Evolutionary conservation across 139 green algal species (phyloP), one percentile per base, ranked within the genome.

Genomic region (Asterochloris erici): DNA sequence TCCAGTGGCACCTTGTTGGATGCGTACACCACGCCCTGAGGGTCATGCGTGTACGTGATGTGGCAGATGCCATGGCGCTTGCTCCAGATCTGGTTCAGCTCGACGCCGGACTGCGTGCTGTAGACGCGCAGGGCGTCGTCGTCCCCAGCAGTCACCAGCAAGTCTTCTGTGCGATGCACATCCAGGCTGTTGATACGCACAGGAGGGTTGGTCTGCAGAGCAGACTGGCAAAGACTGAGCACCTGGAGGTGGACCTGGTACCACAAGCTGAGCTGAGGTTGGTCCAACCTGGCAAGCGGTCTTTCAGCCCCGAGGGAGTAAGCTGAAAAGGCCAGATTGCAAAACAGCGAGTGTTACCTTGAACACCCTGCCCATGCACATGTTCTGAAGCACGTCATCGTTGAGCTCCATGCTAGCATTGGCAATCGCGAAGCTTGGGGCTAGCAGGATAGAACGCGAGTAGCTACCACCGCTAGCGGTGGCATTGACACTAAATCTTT

Each of bases 61-160:
- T 93, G 91, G 27, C 88, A 85, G 16, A 94, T 89, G 12, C 93
- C 93, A 87, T 99, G 97, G 85, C 98, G 98, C 19, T 91, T 91
- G 84, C 85, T 94, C 84, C 88, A 87, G 16, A 98, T 70, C 12
- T 82, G 89, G 62, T 93, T 92, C 26, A 86, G 63, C 63, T 88
- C 63, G 26, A 29, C 69, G 63, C 87, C 92, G 0, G 81, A 82
- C 19, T 90, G 79, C 19, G 92, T 96, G 91, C 96, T 91, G 86
- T 96, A 98, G 10, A 98, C 14, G 9, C 87, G 85, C 63, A 98
- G 95, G 15, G 86, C 84, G 79, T 98, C 93, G 81, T 98, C 96
- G 64, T 97, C 91, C 6, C 87, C 83, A 15, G 87, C 92, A 26
- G 93, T 94, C 12, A 98, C 91, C 12, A 98, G 88, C 29, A 97